Evolutionary conservation across 75 land plant genomes (phyloP).

Genomic region (Pinus tabuliformis): DNA sequence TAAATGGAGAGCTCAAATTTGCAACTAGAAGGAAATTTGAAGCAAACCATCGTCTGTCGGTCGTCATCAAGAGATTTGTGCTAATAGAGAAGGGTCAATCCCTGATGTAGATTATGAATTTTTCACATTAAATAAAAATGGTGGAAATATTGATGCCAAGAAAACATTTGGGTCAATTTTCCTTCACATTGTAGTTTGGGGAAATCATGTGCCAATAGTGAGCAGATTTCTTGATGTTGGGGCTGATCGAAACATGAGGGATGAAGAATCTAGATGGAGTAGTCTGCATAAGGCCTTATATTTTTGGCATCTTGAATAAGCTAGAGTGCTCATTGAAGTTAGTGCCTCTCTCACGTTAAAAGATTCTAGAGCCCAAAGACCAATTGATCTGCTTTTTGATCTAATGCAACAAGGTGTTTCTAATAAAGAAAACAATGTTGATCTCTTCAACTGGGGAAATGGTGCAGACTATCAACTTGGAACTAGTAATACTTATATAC

Average conservation of each 20-base stretch:
- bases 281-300: too few species aligned
- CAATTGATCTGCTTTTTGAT: too few species aligned
- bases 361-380: too few species aligned
- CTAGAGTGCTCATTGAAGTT: too few species aligned
- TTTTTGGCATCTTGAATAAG: too few species aligned
- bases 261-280: too few species aligned
- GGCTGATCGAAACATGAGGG: conserved; percentile 91
- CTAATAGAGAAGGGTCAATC: conserved; percentile 61
- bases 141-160: conserved; percentile 72
- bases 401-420: too few species aligned
- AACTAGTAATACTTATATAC: too few species aligned
- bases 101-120: conserved; percentile 71
- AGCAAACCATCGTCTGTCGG: conserved; percentile 20
- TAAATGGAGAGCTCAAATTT: conserved; percentile 8
- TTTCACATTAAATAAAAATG: conserved; percentile 64
- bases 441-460: too few species aligned
- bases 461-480: too few species aligned
- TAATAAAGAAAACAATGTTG: too few species aligned
- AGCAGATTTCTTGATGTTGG: conserved; percentile 90
- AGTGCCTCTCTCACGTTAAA: too few species aligned
- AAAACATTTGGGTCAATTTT: conserved; percentile 84
- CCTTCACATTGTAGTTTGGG: conserved; percentile 93
- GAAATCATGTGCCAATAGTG: conserved; percentile 92
- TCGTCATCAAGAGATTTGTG: conserved; percentile 37
- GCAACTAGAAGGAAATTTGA: background rate